Conservation (phyloP, 805 yeast species). For the Scheffersomyces ergatensis region DNA sequence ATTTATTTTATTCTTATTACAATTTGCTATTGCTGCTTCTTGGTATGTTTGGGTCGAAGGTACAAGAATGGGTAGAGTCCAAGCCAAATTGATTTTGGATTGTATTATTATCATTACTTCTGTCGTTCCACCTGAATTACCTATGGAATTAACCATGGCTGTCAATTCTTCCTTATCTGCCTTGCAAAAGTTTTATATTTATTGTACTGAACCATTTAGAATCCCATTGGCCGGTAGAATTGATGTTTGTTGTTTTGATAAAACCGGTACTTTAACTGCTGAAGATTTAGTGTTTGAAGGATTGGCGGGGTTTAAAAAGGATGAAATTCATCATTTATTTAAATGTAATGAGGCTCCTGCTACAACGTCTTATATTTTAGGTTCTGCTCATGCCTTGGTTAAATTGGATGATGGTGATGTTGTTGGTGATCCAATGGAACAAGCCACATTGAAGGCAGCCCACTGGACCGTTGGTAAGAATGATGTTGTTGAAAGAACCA, state of each 20-base stretch:
- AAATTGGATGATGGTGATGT: constrained; percentile 93
- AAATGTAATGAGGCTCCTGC: constrained; percentile 64
- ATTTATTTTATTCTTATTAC: constrained; percentile 83
- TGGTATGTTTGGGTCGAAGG: constrained; percentile 99
- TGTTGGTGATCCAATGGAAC: constrained; percentile 99
- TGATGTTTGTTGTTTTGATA: constrained; percentile 97
- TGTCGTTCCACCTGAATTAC: constrained; percentile 98
- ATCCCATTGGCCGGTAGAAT: constrained; percentile 97
- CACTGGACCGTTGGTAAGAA: constrained; percentile 81
- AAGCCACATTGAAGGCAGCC: constrained; percentile 86
- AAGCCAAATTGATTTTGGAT: constrained; percentile 88
- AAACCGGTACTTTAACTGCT: constrained; percentile 96
- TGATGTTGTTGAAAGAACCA: constrained; percentile 58
- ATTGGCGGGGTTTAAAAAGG: constrained; percentile 71
- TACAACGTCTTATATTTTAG: constrained; percentile 70
- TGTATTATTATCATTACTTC: constrained; percentile 95
- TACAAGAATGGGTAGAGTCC: constrained; percentile 90
- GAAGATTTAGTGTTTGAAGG: constrained; percentile 97
- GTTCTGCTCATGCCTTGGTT: constrained; percentile 95
- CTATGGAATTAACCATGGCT: constrained; percentile 99
- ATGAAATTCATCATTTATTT: constrained; percentile 53
- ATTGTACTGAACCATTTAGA: constrained; percentile 98
- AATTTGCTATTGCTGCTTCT: constrained; percentile 92
- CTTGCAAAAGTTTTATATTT: constrained; percentile 80
- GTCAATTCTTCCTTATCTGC: constrained; percentile 90